These are phyloP conservation scores for Neoboletus subvelutipes DNA, from an alignment of 768 basidiomycete species.

Conservation along the genomic window DNA sequence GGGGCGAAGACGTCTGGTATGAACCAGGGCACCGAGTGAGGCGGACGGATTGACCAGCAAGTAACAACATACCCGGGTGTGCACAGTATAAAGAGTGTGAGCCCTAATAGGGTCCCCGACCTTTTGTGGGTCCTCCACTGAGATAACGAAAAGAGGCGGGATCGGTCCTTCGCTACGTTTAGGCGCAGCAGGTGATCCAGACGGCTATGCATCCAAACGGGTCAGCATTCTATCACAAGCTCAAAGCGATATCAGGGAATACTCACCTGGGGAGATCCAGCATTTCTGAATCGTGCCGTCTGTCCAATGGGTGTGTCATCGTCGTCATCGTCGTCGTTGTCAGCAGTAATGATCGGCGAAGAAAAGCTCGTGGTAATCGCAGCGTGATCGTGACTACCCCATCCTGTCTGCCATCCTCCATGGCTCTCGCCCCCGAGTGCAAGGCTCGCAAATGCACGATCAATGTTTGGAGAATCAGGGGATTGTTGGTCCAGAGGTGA, in stretches of 20 bases:
- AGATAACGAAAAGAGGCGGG: conserved; percentile 76
- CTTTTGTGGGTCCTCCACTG: conserved; percentile 96
- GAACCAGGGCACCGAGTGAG: not conserved
- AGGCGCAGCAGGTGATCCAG: conserved; percentile 14
- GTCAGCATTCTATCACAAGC: not conserved
- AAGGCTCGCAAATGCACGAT: conserved; percentile 43
- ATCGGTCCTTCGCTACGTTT: conserved; percentile 43
- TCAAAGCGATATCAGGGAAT: not conserved
- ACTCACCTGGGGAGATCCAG: conserved; percentile 27
- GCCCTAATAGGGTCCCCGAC: conserved; percentile 94
- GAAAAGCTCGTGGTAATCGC: conserved; percentile 19
- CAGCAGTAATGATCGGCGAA: conserved; percentile 21
- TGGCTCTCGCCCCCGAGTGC: conserved; percentile 47
- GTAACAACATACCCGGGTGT: conserved; percentile 62
- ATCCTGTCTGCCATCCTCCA: conserved; percentile 54
- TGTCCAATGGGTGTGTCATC: conserved; percentile 68
- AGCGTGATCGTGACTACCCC: conserved; percentile 36
- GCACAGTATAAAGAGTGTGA: conserved; percentile 96
- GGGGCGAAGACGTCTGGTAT: conserved; percentile 75
- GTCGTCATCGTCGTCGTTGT: conserved; percentile 58
- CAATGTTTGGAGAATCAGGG: conserved; percentile 19
- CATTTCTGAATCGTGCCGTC: conserved; percentile 32
- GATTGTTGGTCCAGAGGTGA: conserved; percentile 32
- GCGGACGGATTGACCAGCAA: not conserved
- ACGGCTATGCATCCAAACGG: conserved; percentile 8